phyloP scores from a whole-genome alignment of 441 rosid species.

The Populus hybrid region DNA sequence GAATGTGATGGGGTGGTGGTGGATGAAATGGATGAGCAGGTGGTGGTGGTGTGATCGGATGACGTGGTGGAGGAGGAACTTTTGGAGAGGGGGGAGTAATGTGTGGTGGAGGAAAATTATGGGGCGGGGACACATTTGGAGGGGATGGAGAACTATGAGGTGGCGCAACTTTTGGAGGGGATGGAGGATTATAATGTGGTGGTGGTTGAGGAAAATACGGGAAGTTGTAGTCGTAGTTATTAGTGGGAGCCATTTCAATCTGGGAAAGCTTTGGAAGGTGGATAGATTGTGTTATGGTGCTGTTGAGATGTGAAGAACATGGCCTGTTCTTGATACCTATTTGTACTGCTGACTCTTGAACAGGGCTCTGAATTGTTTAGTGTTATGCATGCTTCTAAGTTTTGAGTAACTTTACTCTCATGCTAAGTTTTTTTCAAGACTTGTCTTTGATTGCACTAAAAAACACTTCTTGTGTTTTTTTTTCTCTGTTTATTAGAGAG shows the following conservation, averaged over 20 bases:
- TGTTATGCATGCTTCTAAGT: conserved; percentile 42
- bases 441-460: conserved; percentile 44
- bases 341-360: conserved; percentile 26
- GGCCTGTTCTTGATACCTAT: conserved; percentile 20
- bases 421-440: conserved; percentile 37
- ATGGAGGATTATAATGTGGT: conserved; percentile 22
- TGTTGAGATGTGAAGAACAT: conserved; percentile 11
- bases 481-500: not conserved
- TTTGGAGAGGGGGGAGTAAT: conserved; percentile 8
- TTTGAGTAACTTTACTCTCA: conserved; percentile 45
- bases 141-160: conserved; percentile 16
- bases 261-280: conserved; percentile 18
- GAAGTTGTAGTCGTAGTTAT: conserved; percentile 23
- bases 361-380: not conserved
- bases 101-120: conserved; percentile 5
- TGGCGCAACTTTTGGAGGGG: conserved; percentile 25
- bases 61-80: not conserved
- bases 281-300: conserved; percentile 5
- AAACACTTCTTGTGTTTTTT: conserved; percentile 30
- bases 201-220: conserved; percentile 51
- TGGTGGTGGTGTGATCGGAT: conserved; percentile 16
- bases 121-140: conserved; percentile 16
- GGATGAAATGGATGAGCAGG: conserved; percentile 22
- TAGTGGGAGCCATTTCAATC: conserved; percentile 35
- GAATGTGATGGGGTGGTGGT: conserved; percentile 31